Base-by-base conservation (phyloP, 345 rosid genomes). In the Cardamine occulta region DNA sequence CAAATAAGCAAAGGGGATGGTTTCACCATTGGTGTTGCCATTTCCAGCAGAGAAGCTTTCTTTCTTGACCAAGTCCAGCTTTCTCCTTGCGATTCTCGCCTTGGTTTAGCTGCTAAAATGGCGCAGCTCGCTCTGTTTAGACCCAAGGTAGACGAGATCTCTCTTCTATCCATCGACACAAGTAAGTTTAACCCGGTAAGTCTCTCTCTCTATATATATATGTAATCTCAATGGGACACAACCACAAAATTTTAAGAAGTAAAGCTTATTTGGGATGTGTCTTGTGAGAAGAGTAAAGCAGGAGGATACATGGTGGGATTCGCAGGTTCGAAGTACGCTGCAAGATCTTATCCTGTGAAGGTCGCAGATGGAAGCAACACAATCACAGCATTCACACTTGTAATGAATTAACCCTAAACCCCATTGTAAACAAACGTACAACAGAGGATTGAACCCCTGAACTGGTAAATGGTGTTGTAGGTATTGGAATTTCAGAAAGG, bases 241-340 rank as follows among this genome's bases (percentile, higher is more conserved):
- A 42, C 17, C 60, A 24, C 52, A 69, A 17, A 40, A 32, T 12
- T 7, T 34, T 0, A 63, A 70, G 9, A 64, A 35, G 45, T 47
- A 28, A 72, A 39, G 60, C 24, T 52, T 44, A 44, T 73, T 58
- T 66, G 32, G 17, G 28, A 63, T 66, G 15, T 68, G 4, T 68
- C 26, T 19, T 67, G 28, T 18, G 65, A 61, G 6, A 83, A 94
- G 97, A 72, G 71, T 19, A 24, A 64, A 72, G 67, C 83, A 15
- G 97, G 97, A 61, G 96, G 97, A 44, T 82, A 68, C 74, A 84
- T 92, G 97, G 98, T 95, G 18, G 99, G 97, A 40, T 95, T 92
- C 66, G 94, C 98, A 2, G 99, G 99, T 21, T 81, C 88, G 17
- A 89, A 89, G 75, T 93, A 95, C 35, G 98, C 99, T 45, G 99